phyloP scores from a whole-genome alignment of 2,329 filamentous ascomycete genomes.

The Aspergillus melleus region DNA sequence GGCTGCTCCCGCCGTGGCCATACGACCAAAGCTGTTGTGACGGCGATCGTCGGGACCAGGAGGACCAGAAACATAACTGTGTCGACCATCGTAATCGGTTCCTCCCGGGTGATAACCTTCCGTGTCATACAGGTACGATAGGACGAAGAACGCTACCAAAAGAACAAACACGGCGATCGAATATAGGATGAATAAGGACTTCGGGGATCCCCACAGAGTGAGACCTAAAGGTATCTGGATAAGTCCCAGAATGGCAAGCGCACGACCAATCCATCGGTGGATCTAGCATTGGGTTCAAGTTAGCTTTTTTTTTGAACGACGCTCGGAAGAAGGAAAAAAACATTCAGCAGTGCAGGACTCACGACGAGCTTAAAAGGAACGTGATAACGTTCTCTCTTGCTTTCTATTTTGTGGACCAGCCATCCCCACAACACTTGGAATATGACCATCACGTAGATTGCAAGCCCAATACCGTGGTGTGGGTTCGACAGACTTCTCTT shows the following conservation, averaged over 20 bases:
- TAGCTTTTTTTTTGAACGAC: constrained; percentile 9
- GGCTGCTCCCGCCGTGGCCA: constrained; percentile 57
- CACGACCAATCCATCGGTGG: constrained; percentile 84
- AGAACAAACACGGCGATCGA: constrained; percentile 74
- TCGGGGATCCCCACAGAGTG: constrained; percentile 87
- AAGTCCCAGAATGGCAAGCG: constrained; percentile 77
- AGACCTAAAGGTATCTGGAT: constrained; percentile 85
- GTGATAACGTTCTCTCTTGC: constrained; percentile 53
- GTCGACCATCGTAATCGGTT: constrained; percentile 56
- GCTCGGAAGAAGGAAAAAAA: neutral
- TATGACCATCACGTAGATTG: constrained; percentile 61
- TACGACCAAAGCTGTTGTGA: constrained; percentile 47
- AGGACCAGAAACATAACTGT: constrained; percentile 56
- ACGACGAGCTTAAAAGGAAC: constrained; percentile 61
- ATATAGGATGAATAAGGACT: constrained; percentile 81
- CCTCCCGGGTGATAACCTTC: constrained; percentile 51
- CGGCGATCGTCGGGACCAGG: constrained; percentile 45
- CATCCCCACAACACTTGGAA: constrained; percentile 61
- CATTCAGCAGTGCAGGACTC: constrained; percentile 23
- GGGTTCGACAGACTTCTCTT: constrained; percentile 63
- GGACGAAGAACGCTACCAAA: constrained; percentile 73
- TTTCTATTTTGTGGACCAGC: constrained; percentile 55
- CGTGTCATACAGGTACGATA: constrained; percentile 68
- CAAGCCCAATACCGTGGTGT: constrained; percentile 66
- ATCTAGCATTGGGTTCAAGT: constrained; percentile 58